Conservation (phyloP, 208 protist genomes). For the Acanthamoeba comandoni region DNA sequence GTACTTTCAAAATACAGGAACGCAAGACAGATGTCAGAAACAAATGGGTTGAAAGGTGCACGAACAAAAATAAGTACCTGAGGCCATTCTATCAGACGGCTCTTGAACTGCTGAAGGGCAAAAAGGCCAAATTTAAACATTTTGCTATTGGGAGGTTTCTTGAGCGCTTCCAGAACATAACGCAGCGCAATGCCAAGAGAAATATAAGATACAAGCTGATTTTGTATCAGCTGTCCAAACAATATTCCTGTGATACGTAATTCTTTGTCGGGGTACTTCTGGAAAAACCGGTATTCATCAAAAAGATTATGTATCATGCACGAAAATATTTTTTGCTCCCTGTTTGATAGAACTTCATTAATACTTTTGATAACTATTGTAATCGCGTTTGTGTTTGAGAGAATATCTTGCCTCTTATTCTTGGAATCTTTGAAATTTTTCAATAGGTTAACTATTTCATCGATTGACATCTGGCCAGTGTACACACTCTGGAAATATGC, state of each 20-base stretch:
- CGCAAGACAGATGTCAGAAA: neutral
- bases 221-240: constrained; percentile 91
- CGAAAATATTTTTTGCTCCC: constrained; percentile 89
- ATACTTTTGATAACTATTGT: constrained; percentile 18
- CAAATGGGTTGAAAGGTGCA: neutral
- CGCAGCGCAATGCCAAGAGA: constrained; percentile 87
- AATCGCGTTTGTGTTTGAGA: constrained; percentile 72
- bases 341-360: neutral
- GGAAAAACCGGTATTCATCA: constrained; percentile 92
- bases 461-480: constrained; percentile 84
- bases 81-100: constrained; percentile 95
- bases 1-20: constrained; percentile 75
- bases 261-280: constrained; percentile 91
- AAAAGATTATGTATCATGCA: constrained; percentile 94
- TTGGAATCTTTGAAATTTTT: constrained; percentile 85
- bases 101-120: constrained; percentile 95
- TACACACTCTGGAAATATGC: constrained; percentile 89
- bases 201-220: constrained; percentile 88
- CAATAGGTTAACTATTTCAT: constrained; percentile 86
- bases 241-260: constrained; percentile 90
- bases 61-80: constrained; percentile 81
- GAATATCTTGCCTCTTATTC: constrained; percentile 71
- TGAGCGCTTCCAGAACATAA: constrained; percentile 94
- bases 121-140: constrained; percentile 96
- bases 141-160: constrained; percentile 91